Evolutionary conservation across 164 flowering plant genomes (phyloP).

Genomic region (Cinnamomum chago): DNA sequence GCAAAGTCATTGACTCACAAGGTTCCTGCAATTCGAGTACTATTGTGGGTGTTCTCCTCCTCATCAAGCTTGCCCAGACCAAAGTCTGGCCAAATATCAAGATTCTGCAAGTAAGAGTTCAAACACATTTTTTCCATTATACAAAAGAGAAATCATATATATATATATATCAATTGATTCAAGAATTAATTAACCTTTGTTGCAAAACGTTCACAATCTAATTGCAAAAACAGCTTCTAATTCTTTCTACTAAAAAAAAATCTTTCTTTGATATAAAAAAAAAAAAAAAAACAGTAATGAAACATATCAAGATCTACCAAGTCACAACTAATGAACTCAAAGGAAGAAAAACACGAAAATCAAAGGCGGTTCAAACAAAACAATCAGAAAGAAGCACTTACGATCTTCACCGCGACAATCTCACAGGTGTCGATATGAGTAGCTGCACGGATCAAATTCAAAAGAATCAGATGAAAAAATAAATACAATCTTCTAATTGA

Average conservation of each 20-base stretch:
- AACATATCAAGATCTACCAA: neutral
- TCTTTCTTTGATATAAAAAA: neutral
- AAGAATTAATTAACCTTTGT: too few relatives aligned
- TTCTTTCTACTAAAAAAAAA: neutral
- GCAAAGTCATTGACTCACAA: too few relatives aligned
- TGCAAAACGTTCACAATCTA: neutral
- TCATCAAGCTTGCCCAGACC: too few relatives aligned
- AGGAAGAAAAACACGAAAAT: neutral
- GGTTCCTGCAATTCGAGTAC: too few relatives aligned
- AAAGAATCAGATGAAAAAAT: neutral
- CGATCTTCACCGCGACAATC: conserved; percentile 95
- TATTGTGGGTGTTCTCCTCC: too few relatives aligned
- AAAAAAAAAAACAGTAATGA: too few relatives aligned
- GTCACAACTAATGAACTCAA: neutral
- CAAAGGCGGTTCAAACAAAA: neutral
- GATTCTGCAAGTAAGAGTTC: too few relatives aligned
- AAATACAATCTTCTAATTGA: too few relatives aligned
- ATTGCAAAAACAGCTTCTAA: neutral
- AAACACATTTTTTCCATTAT: too few relatives aligned
- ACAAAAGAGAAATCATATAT: too few relatives aligned
- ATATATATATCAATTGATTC: too few relatives aligned
- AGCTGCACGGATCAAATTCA: conserved; percentile 46
- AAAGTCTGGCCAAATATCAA: too few relatives aligned
- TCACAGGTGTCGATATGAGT: conserved; percentile 86
- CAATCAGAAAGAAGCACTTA: conserved; percentile 34